phyloP scores from a whole-genome alignment of 176 grass and related monocot genomes.

The Poa pratensis region DNA sequence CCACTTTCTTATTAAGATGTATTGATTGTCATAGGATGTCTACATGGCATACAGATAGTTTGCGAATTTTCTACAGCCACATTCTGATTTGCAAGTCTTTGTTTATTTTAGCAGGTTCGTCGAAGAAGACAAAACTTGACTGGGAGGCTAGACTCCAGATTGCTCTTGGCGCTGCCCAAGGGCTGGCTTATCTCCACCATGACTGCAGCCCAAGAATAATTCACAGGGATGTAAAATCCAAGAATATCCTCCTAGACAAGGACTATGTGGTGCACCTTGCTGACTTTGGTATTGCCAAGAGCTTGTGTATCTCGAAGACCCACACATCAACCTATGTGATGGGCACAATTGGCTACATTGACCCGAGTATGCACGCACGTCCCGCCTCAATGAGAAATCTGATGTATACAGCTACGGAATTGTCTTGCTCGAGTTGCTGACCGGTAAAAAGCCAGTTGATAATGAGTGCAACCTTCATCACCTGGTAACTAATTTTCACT shows the following conservation, averaged over 20 bases:
- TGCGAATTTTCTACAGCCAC: neutral
- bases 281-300: slow-evolving; percentile 94
- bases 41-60: neutral
- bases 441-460: slow-evolving; percentile 82
- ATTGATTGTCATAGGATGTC: slow-evolving; percentile 9
- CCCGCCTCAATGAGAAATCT: slow-evolving; percentile 85
- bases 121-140: slow-evolving; percentile 82
- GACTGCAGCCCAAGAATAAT: slow-evolving; percentile 89
- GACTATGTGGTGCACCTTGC: slow-evolving; percentile 81
- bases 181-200: slow-evolving; percentile 89
- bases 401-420: slow-evolving; percentile 94
- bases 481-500: slow-evolving; percentile 66
- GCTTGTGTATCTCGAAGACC: slow-evolving; percentile 80
- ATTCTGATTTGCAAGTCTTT: slow-evolving; percentile 27
- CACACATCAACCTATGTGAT: slow-evolving; percentile 93
- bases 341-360: slow-evolving; percentile 97
- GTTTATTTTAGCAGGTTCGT: slow-evolving; percentile 50
- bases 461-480: slow-evolving; percentile 95
- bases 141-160: slow-evolving; percentile 77
- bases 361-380: slow-evolving; percentile 92
- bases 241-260: slow-evolving; percentile 88
- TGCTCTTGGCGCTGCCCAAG: slow-evolving; percentile 84
- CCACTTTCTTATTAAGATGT: too few species aligned
- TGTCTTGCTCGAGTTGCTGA: slow-evolving; percentile 86
- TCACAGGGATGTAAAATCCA: slow-evolving; percentile 89